Conservation (phyloP, 768 basidiomycete genomes). For the Serendipita sp. region DNA sequence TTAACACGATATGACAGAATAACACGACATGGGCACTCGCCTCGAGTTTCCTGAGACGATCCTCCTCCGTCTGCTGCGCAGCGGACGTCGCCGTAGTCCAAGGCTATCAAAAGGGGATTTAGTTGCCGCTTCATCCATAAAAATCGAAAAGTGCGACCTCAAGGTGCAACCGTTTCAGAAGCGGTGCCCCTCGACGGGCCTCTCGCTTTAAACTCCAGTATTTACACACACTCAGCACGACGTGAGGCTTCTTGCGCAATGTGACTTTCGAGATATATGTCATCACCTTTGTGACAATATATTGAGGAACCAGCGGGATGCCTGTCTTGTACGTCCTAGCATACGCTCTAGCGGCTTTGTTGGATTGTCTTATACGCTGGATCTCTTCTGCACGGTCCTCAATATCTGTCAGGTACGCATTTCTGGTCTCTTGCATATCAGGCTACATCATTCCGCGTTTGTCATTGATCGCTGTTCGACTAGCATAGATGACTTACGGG, state of each 20-base stretch:
- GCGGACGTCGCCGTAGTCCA: slow-evolving; percentile 72
- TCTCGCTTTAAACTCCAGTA: slow-evolving; percentile 99
- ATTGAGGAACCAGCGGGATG: slow-evolving; percentile 76
- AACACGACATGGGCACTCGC: slow-evolving; percentile 26
- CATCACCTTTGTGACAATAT: slow-evolving; percentile 65
- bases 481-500: slow-evolving; percentile 39
- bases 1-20: background rate
- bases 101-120: slow-evolving; percentile 25
- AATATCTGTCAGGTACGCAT: slow-evolving; percentile 37
- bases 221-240: slow-evolving; percentile 60
- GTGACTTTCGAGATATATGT: slow-evolving; percentile 55
- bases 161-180: slow-evolving; percentile 81
- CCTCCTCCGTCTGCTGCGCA: slow-evolving; percentile 59
- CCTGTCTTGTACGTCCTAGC: slow-evolving; percentile 85
- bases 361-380: slow-evolving; percentile 26
- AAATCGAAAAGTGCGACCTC: slow-evolving; percentile 29
- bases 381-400: slow-evolving; percentile 15
- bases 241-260: slow-evolving; percentile 60
- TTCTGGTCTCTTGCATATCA: slow-evolving; percentile 50
- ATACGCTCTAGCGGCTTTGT: slow-evolving; percentile 67
- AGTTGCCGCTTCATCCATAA: background rate
- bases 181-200: slow-evolving; percentile 78
- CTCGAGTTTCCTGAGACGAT: slow-evolving; percentile 66
- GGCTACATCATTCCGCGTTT: slow-evolving; percentile 25
- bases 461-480: background rate